Conservation (phyloP, 441 rosid species). For the Flueggea neowawraea region DNA sequence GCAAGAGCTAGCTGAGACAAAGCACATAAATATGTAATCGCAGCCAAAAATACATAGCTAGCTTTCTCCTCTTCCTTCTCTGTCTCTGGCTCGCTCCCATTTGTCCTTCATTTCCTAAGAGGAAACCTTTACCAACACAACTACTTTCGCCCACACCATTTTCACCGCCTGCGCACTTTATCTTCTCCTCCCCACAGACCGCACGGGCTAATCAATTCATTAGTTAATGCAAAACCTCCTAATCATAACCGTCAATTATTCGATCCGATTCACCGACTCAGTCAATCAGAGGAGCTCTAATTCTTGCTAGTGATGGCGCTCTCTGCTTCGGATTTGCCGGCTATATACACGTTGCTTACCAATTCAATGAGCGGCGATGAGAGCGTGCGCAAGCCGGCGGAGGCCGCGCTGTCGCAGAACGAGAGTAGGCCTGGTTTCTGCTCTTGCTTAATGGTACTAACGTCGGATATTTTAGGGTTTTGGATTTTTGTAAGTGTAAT, state of each 20-base stretch:
- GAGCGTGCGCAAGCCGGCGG: slow-evolving; percentile 81
- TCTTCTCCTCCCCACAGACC: too few species aligned
- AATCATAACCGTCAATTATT: slow-evolving; percentile 7
- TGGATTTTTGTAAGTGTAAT: background rate
- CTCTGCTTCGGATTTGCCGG: slow-evolving; percentile 89
- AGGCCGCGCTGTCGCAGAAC: slow-evolving; percentile 81
- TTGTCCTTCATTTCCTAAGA: too few species aligned
- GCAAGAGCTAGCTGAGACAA: too few species aligned
- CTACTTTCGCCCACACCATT: too few species aligned
- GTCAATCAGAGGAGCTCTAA: slow-evolving; percentile 9
- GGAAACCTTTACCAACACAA: too few species aligned
- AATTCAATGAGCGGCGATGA: slow-evolving; percentile 94
- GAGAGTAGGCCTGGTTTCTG: slow-evolving; percentile 96
- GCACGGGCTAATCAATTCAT: too few species aligned
- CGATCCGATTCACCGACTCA: slow-evolving; percentile 36
- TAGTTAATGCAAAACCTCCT: too few species aligned
- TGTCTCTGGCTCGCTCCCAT: too few species aligned
- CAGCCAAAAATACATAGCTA: too few species aligned
- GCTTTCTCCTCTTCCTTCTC: too few species aligned
- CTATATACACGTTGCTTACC: slow-evolving; percentile 67
- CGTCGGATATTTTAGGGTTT: slow-evolving; percentile 26
- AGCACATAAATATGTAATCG: too few species aligned
- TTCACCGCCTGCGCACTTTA: too few species aligned
- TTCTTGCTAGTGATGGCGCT: slow-evolving; percentile 58
- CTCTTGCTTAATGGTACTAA: slow-evolving; percentile 82